Base-by-base conservation (phyloP, 257 asterid species). In the Lycium barbarum region DNA sequence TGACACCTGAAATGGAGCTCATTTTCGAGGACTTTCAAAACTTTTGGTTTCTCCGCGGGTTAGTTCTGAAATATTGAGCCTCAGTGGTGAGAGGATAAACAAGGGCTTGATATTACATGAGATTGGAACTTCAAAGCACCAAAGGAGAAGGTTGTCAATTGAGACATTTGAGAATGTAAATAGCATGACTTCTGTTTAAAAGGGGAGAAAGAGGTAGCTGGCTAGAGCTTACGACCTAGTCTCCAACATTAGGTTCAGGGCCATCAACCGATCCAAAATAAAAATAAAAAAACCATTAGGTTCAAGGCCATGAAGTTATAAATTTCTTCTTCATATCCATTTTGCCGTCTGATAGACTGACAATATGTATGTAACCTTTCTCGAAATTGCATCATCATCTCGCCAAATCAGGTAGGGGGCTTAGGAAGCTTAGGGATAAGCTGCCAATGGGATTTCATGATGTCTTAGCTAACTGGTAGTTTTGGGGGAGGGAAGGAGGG, bases 261-360 rank as follows among this genome's bases (percentile, higher is more conserved):
- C 20, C 22, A 67, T 67, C 14, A 26, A 14, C 9, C 2, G 43
- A 26, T 26, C 33, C 33, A 26, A 26, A 26, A n/a, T n/a, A 26
- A 26, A 26, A 26, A 26, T 65, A 3, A 54, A 11, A 65, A 65
- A 26, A 26, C 11, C 5, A 36, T 26, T 65, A 65, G 43, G 72
- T 26, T 65, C 70, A 65, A 65, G 51, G 78, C 54, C 20, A 70
- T 38, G 38, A 71, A 71, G 80, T 43, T n/a, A 43, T 71, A 71
- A 71, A 71, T 43, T 71, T 43, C 79, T 43, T 43, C 55, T 71
- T 70, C 36, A 9, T 11, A 45, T 71, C 79, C 36, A 43, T 5
- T 71, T 43, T 45, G 1, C 9, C 15, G 2, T 18, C 5, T 18
- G 57, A 9, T 70, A 70, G 55, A 43, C 57, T 2, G 26, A 13